A percentile compares a stretch with the other conserved stretches of the same genome.
Conservation (phyloP, 2,329 filamentous ascomycete genomes). For the Fusarium devonianum region DNA sequence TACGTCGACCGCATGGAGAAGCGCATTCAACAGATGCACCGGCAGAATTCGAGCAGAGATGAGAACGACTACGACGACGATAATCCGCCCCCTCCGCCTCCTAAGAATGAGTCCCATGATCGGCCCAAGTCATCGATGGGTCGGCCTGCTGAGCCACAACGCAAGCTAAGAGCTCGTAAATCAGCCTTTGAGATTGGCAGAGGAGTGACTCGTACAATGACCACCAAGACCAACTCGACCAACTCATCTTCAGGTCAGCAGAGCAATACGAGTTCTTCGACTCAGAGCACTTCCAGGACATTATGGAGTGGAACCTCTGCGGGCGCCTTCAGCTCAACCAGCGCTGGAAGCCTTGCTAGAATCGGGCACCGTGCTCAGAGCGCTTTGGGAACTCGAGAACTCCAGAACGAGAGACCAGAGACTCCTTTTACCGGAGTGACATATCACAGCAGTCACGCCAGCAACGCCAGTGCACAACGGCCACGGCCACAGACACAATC, state of each 20-base stretch:
- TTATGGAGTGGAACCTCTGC: constrained; percentile 95
- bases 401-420: constrained; percentile 63
- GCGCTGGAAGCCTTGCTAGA: constrained; percentile 89
- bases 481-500: constrained; percentile 72
- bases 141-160: constrained; percentile 49
- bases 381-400: constrained; percentile 67
- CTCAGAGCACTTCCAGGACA: constrained; percentile 80
- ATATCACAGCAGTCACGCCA: constrained; percentile 88
- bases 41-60: constrained; percentile 57
- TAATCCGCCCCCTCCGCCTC: constrained; percentile 67
- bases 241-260: constrained; percentile 77
- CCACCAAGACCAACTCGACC: constrained; percentile 86
- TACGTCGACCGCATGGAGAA: constrained; percentile 95
- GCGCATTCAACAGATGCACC: constrained; percentile 75
- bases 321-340: constrained; percentile 90
- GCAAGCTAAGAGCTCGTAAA: constrained; percentile 68
- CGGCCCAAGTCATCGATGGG: constrained; percentile 68
- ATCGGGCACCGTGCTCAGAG: constrained; percentile 73
- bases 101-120: constrained; percentile 59
- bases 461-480: constrained; percentile 57
- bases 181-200: constrained; percentile 80
- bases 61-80: constrained; percentile 51
- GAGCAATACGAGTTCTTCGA: constrained; percentile 76
- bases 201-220: constrained; percentile 79
- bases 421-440: constrained; percentile 80